These are phyloP conservation scores for Pneumocystis jirovecii DNA, from an alignment of 1,139 yeast species.

Conservation along the genomic window DNA sequence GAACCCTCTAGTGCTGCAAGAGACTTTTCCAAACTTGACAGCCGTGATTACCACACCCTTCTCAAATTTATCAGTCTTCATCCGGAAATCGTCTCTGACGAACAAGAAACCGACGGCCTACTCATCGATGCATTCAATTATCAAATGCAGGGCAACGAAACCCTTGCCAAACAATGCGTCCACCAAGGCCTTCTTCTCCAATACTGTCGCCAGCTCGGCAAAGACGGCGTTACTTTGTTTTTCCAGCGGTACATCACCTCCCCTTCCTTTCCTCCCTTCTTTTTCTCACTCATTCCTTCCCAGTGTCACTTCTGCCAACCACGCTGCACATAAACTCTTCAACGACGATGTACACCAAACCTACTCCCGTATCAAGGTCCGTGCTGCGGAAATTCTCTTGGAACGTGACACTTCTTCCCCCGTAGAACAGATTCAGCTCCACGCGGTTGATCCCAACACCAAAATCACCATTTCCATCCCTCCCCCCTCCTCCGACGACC, in stretches of 20 bases:
- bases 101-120: constrained; percentile 80
- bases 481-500: constrained; percentile 27
- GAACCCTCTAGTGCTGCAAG: constrained; percentile 49
- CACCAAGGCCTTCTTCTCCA: constrained; percentile 72
- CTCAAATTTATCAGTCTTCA: constrained; percentile 43
- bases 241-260: constrained; percentile 23
- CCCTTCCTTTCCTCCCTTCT: not conserved
- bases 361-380: constrained; percentile 49
- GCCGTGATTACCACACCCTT: constrained; percentile 34
- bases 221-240: constrained; percentile 51
- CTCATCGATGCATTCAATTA: constrained; percentile 85
- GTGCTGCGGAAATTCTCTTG: constrained; percentile 54
- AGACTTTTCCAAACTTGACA: constrained; percentile 45
- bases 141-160: constrained; percentile 48
- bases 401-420: constrained; percentile 25
- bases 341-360: constrained; percentile 59
- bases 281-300: not conserved
- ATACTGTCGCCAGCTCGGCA: constrained; percentile 50
- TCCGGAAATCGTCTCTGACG: constrained; percentile 49
- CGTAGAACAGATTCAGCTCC: constrained; percentile 72
- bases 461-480: constrained; percentile 66
- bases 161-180: constrained; percentile 44
- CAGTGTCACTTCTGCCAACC: constrained; percentile 39
- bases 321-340: constrained; percentile 55
- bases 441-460: constrained; percentile 72